Conservation (phyloP, 495 filamentous ascomycete genomes). For the Penicillium soppii region DNA sequence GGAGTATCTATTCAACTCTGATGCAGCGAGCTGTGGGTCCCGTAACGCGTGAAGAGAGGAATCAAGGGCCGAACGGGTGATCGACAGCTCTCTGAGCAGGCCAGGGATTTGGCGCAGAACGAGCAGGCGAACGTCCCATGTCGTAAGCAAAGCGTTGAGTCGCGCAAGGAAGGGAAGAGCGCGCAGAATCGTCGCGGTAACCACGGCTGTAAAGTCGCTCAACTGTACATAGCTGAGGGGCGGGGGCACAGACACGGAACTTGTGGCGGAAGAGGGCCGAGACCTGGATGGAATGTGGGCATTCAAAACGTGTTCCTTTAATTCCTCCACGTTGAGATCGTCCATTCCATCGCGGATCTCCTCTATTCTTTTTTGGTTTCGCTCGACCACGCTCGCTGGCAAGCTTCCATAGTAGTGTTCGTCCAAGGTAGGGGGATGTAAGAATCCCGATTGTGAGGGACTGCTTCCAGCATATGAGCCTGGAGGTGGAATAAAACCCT, state of each 20-base stretch:
- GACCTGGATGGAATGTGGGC: constrained; percentile 64
- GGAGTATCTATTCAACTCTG: constrained; percentile 28
- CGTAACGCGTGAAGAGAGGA: constrained; percentile 62
- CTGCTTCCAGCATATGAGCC: neutral
- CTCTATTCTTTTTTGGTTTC: constrained; percentile 73
- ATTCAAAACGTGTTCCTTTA: constrained; percentile 84
- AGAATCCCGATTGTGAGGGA: neutral
- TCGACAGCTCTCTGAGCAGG: constrained; percentile 63
- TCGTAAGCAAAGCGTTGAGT: constrained; percentile 64
- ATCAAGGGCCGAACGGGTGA: constrained; percentile 60
- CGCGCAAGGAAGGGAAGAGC: constrained; percentile 79
- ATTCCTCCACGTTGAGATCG: constrained; percentile 78
- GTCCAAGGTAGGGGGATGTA: constrained; percentile 16
- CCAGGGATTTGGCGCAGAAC: constrained; percentile 71
- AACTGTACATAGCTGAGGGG: constrained; percentile 57
- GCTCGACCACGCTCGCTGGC: constrained; percentile 54
- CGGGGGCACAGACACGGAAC: constrained; percentile 51
- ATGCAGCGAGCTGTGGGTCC: constrained; percentile 17
- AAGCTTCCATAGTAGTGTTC: constrained; percentile 68
- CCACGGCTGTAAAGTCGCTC: constrained; percentile 83
- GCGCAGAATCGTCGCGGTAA: constrained; percentile 85
- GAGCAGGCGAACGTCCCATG: constrained; percentile 73
- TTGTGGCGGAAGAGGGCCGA: constrained; percentile 54
- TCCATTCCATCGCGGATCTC: constrained; percentile 78
- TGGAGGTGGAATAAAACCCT: constrained; percentile 57